These are phyloP conservation scores for Sherardia arvensis DNA, from an alignment of 257 asterid species.

Conservation along the genomic window DNA sequence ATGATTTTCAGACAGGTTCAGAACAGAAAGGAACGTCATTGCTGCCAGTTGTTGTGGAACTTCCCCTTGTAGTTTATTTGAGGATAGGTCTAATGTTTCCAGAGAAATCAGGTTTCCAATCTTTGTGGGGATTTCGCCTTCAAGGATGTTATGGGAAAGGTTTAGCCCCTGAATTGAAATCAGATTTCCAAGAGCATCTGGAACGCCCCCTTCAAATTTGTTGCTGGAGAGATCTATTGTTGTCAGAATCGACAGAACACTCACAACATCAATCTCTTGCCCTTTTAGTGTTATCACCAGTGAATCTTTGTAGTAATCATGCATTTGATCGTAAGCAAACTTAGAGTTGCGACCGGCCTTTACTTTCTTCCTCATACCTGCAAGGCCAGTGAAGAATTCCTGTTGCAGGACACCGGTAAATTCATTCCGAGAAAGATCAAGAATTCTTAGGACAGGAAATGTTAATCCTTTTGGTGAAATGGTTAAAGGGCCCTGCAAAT, in stretches of 20 bases:
- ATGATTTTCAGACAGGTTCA: conserved; percentile 23
- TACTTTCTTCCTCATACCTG: conserved; percentile 19
- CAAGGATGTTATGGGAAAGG: conserved; percentile 13
- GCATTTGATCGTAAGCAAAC: background rate
- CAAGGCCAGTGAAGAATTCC: conserved; percentile 2
- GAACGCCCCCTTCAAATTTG: conserved; percentile 13
- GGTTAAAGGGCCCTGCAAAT: conserved; percentile 9
- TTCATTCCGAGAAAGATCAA: conserved; percentile 15
- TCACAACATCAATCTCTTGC: background rate
- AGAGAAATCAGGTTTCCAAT: conserved; percentile 11
- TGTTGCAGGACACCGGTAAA: conserved; percentile 13
- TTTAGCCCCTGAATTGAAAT: conserved; percentile 7
- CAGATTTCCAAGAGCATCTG: conserved; percentile 3
- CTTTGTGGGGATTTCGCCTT: conserved; percentile 17
- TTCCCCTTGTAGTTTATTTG: conserved; percentile 17
- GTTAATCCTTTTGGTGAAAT: background rate
- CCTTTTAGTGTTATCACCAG: conserved; percentile 6
- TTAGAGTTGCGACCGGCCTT: background rate
- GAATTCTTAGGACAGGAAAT: conserved; percentile 16
- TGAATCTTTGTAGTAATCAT: background rate
- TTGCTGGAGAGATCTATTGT: conserved; percentile 19
- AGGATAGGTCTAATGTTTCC: conserved; percentile 25
- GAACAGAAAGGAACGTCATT: conserved; percentile 12
- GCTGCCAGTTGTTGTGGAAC: conserved; percentile 18
- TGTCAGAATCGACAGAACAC: background rate